Conservation (phyloP, 2,329 filamentous ascomycete species). For the Teratosphaeria viscida region DNA sequence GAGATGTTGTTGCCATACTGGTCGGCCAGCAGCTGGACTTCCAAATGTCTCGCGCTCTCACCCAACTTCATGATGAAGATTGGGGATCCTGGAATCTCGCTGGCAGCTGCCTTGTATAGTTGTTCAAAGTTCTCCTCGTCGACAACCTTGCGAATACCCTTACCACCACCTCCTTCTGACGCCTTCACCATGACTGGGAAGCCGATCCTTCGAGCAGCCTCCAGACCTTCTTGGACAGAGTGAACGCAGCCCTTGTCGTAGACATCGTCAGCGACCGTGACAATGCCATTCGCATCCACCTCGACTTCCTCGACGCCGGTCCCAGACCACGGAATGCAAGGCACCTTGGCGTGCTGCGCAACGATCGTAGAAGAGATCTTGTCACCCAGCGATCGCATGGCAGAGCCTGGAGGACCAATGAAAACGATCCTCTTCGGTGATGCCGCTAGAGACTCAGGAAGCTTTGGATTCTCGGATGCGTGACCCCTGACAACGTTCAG, state of each 20-base stretch:
- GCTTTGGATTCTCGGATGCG: slow-evolving; percentile 95
- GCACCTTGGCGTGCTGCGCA: slow-evolving; percentile 89
- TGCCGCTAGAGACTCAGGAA: slow-evolving; percentile 89
- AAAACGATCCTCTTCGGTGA: slow-evolving; percentile 99
- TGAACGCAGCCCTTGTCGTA: slow-evolving; percentile 87
- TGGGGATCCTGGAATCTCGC: slow-evolving; percentile 93
- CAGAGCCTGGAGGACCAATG: slow-evolving; percentile 93
- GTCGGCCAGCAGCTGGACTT: slow-evolving; percentile 93
- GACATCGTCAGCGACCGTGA: slow-evolving; percentile 76
- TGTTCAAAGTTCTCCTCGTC: slow-evolving; percentile 72
- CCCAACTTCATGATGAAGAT: slow-evolving; percentile 99
- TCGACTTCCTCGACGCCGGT: slow-evolving; percentile 75
- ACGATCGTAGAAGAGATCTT: slow-evolving; percentile 99
- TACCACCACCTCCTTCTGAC: slow-evolving; percentile 97
- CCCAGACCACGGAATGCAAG: slow-evolving; percentile 99
- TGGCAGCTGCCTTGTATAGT: slow-evolving; percentile 91
- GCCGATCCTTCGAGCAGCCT: slow-evolving; percentile 78
- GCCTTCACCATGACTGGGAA: slow-evolving; percentile 99
- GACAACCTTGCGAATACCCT: slow-evolving; percentile 94
- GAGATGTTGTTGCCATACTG: slow-evolving; percentile 99
- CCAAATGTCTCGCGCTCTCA: slow-evolving; percentile 89
- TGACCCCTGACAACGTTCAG: slow-evolving; percentile 57
- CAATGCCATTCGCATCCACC: slow-evolving; percentile 72
- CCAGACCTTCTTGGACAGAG: slow-evolving; percentile 80
- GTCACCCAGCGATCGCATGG: slow-evolving; percentile 97